Evolutionary conservation across 2,329 filamentous ascomycete genomes (phyloP), one percentile per base, ranked within the genome.

Genomic region (Orbilia blumenaviensis): DNA sequence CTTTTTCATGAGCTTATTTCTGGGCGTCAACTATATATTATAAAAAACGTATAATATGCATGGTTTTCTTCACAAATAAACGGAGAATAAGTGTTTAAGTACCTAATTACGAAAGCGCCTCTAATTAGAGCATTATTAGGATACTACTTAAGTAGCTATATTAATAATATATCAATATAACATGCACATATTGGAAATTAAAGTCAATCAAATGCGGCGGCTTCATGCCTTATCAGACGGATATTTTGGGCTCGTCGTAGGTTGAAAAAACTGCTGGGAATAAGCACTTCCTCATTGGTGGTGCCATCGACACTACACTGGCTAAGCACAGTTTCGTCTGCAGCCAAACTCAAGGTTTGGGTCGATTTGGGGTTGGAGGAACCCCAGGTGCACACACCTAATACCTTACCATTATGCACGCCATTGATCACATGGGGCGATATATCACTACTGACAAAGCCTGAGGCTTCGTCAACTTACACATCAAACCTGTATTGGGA

Each of bases 21-120:
- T 56, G 52, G 23, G 52, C 29, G 50, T 36, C 29, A 56, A 56
- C 18, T 38, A 56, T 36, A 29, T 16, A 9, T 38, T 21, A 38
- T 56, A 38, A 23, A 46, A 46, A 54, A 56, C 52, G 36, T 38
- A 56, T 18, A 56, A 56, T 38, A 56, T 56, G 52, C 52, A 56
- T 56, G 52, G n/a, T n/a, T 56, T 38, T 56, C 52, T 56, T 56
- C 52, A 16, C n/a, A 4, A 56, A 38, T 36, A 25, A 56, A 56
- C 52, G 52, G 52, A 56, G 52, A n/a, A 56, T 56, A 56, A n/a
- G n/a, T n/a, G n/a, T n/a, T n/a, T n/a, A n/a, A n/a, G n/a, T n/a
- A 56, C 52, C 52, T 56, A 29, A 56, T 56, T 56, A 38, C 52
- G 52, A 56, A 56, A 38, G 12, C 52, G 12, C n/a, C 32, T 56